phyloP scores from a whole-genome alignment of 2,329 filamentous ascomycete species.

The Chrysosphaeria jannelii region DNA sequence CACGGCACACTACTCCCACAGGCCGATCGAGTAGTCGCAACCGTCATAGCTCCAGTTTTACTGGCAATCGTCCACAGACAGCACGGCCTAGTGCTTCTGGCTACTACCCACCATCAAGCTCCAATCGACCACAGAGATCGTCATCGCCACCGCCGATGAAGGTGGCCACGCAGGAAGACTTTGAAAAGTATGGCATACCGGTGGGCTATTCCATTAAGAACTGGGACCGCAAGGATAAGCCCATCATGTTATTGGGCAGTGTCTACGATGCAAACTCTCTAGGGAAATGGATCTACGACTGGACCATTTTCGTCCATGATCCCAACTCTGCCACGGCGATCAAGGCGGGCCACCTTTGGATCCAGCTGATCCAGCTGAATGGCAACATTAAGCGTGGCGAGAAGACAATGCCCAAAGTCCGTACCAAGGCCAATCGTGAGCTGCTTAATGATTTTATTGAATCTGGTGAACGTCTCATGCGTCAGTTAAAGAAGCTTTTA shows the following conservation, averaged over 20 bases:
- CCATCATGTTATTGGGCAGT: conserved; percentile 77
- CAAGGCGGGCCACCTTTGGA: conserved; percentile 82
- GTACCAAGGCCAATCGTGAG: conserved; percentile 41
- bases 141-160: conserved; percentile 9
- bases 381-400: conserved; percentile 84
- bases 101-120: too few species aligned
- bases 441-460: conserved; percentile 75
- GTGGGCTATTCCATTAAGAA: conserved; percentile 86
- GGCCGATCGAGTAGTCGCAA: conserved; percentile 11
- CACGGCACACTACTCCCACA: conserved; percentile 17
- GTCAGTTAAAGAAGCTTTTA: conserved; percentile 59
- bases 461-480: conserved; percentile 60
- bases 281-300: conserved; percentile 98
- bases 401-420: conserved; percentile 42
- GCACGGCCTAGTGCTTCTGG: too few species aligned
- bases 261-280: conserved; percentile 95
- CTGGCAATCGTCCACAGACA: conserved; percentile 5
- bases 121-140: conserved; percentile 4
- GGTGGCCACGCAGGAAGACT: conserved; percentile 27
- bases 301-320: conserved; percentile 79
- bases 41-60: conserved; percentile 3
- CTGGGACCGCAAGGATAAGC: conserved; percentile 85
- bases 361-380: conserved; percentile 73
- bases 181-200: conserved; percentile 43
- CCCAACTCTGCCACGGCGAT: conserved; percentile 61